Evolutionary conservation across 2,329 filamentous ascomycete genomes (phyloP), one percentile per base, ranked within the genome.

Genomic region (Xylaria sp.): DNA sequence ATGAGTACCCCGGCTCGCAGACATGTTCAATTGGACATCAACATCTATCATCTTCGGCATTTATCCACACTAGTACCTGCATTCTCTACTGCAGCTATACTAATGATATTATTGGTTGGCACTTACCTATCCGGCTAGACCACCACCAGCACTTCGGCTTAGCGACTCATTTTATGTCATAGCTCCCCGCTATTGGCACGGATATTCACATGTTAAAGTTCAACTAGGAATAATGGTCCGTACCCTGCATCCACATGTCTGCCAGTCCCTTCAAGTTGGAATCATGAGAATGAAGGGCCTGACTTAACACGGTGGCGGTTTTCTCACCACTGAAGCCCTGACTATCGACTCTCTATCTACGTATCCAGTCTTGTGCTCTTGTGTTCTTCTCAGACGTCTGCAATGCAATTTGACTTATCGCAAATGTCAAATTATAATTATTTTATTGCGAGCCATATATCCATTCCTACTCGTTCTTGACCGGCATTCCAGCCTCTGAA

Each of bases 171-270:
- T 23, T 28, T 46, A 51, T 25, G 25, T 51, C 46, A 36, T 12
- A n/a, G 18, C 31, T 39, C 41, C n/a, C 56, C 49, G 15, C 28
- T 41, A 43, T 62, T 25, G 56, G 57, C 64, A 61, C 49, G 13
- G 57, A 39, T 57, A 43, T 57, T 62, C 57, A 66, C 64, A 66
- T 66, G 64, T 41, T 33, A 66, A 28, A 66, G 36, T 31, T 31
- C 39, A 12, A 43, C 13, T 28, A 28, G 28, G 28, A 3, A 28
- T 28, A 28, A 28, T 2, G 6, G 3, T 28, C 28, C 28, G 6
- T 28, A 28, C 28, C 28, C 28, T 28, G 28, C 28, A 28, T 28
- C 28, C 28, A 28, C 28, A 28, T 28, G 15, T 36, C 33, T 36
- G 33, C 33, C 33, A 36, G 33, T 36, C 41, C 41, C 41, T 46